A percentile compares a stretch with the other conserved stretches of the same genome.
These are phyloP conservation scores for Datisca glomerata DNA, from an alignment of 306 rosid genomes.

Conservation along the genomic window DNA sequence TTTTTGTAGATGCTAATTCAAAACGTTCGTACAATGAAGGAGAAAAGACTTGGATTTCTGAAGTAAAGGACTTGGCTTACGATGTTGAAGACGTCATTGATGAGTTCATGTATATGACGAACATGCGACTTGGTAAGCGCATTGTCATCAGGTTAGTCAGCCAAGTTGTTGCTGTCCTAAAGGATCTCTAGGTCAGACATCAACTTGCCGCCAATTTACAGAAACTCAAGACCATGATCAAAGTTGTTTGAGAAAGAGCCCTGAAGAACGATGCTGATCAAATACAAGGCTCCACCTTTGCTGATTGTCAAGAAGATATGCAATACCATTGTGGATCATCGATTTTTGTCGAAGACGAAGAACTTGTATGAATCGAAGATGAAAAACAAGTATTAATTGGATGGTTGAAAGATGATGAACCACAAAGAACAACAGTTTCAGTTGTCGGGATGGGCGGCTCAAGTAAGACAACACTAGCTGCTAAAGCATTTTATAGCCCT, in stretches of 20 bases:
- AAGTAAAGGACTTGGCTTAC: conserved; percentile 8
- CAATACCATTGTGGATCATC: background rate
- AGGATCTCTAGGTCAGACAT: background rate
- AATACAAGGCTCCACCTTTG: background rate
- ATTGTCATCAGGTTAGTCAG: background rate
- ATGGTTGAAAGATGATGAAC: background rate
- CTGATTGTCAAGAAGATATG: background rate
- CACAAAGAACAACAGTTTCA: background rate
- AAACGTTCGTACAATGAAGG: background rate
- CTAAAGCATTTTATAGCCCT: background rate
- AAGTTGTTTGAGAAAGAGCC: background rate
- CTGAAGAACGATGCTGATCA: background rate
- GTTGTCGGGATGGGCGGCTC: conserved; percentile 10
- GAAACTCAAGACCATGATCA: background rate
- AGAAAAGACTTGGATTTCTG: conserved; percentile 7
- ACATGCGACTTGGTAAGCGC: background rate
- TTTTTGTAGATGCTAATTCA: background rate
- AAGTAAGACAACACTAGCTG: conserved; percentile 7
- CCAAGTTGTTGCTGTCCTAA: background rate
- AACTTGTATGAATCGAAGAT: conserved; percentile 5
- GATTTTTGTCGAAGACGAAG: conserved; percentile 6
- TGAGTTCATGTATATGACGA: background rate
- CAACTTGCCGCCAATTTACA: conserved; percentile 1
- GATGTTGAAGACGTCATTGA: conserved; percentile 10
- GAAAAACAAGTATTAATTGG: background rate